Conservation (phyloP, 495 filamentous ascomycete genomes). For the Diplogelasinospora grovesii region DNA sequence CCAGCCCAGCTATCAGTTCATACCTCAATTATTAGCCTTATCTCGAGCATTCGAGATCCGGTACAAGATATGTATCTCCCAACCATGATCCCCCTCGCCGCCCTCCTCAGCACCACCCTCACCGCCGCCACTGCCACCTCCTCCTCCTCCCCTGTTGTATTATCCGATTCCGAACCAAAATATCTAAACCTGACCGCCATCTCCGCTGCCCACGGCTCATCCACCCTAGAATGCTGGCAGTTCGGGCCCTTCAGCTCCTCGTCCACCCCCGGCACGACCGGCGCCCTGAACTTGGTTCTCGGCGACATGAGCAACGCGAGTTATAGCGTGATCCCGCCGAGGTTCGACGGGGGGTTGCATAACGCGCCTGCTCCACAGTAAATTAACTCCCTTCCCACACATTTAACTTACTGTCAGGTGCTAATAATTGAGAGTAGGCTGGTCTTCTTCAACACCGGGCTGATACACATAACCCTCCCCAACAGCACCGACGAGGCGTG, state of each 20-base stretch:
- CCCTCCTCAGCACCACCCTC: too few relatives aligned
- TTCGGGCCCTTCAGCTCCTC: background rate
- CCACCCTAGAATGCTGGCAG: background rate
- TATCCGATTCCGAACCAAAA: too few relatives aligned
- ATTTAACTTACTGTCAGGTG: background rate
- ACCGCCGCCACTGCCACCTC: too few relatives aligned
- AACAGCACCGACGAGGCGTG: conserved; percentile 6
- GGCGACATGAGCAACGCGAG: background rate
- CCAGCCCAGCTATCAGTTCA: too few relatives aligned
- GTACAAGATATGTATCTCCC: too few relatives aligned
- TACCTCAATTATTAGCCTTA: too few relatives aligned
- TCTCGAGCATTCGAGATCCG: too few relatives aligned
- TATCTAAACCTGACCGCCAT: conserved; percentile 1
- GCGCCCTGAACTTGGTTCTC: background rate
- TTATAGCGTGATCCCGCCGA: background rate
- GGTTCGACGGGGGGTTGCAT: background rate
- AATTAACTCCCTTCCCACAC: too few relatives aligned
- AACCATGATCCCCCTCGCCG: too few relatives aligned
- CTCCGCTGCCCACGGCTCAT: background rate
- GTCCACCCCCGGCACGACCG: background rate
- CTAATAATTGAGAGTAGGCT: background rate
- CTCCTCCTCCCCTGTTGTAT: too few relatives aligned
- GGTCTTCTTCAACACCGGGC: background rate
- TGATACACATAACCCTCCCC: background rate
- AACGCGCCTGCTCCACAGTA: background rate